Percentiles rank a stretch among this genome's conserved stretches.
Conservation (phyloP, 495 filamentous ascomycete species). For the Podospora australis region DNA sequence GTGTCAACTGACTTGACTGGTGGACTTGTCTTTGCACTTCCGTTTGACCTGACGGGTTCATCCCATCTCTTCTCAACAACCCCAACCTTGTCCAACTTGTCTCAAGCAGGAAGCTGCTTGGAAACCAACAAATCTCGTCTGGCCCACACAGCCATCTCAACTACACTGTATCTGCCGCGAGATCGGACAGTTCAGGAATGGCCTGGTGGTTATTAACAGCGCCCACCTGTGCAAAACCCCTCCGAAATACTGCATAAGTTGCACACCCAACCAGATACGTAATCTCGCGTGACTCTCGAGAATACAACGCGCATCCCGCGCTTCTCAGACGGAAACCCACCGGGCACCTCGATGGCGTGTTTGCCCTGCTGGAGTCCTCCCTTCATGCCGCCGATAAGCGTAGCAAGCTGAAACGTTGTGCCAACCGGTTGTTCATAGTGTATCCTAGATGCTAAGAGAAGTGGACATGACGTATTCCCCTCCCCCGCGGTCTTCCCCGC, state of each 20-base stretch:
- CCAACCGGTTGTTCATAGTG: neutral
- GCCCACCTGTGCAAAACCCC: neutral
- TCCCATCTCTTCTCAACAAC: too few relatives aligned
- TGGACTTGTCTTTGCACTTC: too few relatives aligned
- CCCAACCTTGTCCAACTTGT: too few relatives aligned
- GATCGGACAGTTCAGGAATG: conserved; percentile 1
- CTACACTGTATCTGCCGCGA: too few relatives aligned
- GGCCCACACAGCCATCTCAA: neutral
- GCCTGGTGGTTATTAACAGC: neutral
- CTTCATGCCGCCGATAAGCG: neutral
- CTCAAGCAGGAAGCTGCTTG: too few relatives aligned
- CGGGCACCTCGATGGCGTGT: neutral
- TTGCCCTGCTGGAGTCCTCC: neutral
- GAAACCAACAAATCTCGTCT: too few relatives aligned
- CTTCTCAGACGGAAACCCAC: neutral
- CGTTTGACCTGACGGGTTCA: neutral
- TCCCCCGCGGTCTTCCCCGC: neutral
- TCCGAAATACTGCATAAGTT: too few relatives aligned
- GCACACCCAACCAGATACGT: neutral
- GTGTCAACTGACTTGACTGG: neutral
- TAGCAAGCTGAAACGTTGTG: conserved; percentile 1
- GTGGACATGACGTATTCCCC: conserved; percentile 3
- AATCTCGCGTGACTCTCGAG: conserved; percentile 1
- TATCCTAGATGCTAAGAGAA: neutral
- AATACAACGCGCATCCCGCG: conserved; percentile 1